A percentile compares a stretch with the other conserved stretches of the same genome.
These are phyloP conservation scores for Pythium insidiosum DNA, from an alignment of 352 stramenopile species.

Conservation along the genomic window DNA sequence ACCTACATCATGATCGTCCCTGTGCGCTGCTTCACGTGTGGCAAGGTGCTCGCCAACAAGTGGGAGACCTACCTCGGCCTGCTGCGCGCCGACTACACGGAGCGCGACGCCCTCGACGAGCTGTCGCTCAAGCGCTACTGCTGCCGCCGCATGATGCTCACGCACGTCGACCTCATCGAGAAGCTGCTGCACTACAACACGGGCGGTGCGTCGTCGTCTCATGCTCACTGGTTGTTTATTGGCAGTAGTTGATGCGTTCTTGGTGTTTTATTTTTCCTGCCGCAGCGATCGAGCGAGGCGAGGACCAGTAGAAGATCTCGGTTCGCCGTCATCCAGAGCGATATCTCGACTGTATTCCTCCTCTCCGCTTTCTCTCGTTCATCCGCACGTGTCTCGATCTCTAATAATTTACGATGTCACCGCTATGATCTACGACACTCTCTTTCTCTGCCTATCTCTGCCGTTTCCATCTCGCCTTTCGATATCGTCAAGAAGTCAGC, in stretches of 20 bases:
- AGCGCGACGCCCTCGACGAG: constrained; percentile 97
- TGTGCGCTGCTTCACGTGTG: constrained; percentile 99
- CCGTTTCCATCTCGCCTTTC: too few species aligned
- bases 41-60: constrained; percentile 99
- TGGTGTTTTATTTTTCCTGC: constrained; percentile 5
- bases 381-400: too few species aligned
- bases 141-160: constrained; percentile 99
- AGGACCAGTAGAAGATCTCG: too few species aligned
- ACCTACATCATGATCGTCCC: constrained; percentile 99
- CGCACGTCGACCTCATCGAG: constrained; percentile 99
- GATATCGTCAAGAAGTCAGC: too few species aligned
- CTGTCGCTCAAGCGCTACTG: constrained; percentile 98
- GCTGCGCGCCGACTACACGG: constrained; percentile 95
- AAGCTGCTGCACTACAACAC: constrained; percentile 99
- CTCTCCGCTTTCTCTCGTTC: too few species aligned
- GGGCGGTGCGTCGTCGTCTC: constrained; percentile 38
- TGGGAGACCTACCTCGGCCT: constrained; percentile 99
- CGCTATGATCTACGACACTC: too few species aligned
- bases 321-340: too few species aligned
- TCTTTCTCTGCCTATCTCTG: too few species aligned
- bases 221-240: constrained; percentile 1
- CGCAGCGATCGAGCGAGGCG: constrained; percentile 75
- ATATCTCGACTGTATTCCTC: too few species aligned
- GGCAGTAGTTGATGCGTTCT: too few species aligned
- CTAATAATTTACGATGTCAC: too few species aligned